Conservation (phyloP, 1,284 basidiomycete species). For the Takashimella koratensis region DNA sequence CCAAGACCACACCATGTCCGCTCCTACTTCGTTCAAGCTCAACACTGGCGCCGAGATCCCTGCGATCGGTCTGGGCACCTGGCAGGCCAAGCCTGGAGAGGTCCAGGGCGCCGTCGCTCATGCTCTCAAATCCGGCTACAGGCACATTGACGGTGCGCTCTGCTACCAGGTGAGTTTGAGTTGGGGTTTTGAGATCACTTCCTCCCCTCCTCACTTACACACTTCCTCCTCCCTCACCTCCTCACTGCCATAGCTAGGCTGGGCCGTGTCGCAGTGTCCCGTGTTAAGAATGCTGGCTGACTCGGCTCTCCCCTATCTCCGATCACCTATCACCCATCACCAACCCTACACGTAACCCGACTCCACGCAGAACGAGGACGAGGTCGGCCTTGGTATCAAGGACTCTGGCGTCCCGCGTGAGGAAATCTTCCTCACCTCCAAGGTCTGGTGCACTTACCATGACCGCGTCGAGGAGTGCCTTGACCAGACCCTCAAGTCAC, state of each 20-base stretch:
- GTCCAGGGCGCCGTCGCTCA: constrained; percentile 65
- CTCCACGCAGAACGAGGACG: constrained; percentile 63
- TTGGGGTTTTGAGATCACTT: too few relatives aligned
- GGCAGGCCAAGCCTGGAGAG: constrained; percentile 71
- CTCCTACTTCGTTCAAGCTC: constrained; percentile 59
- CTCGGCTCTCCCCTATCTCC: too few relatives aligned
- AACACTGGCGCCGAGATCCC: constrained; percentile 68
- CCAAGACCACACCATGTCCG: constrained; percentile 19
- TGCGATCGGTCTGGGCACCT: constrained; percentile 71
- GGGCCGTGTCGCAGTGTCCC: too few relatives aligned
- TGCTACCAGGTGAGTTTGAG: constrained; percentile 48
- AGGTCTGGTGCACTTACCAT: constrained; percentile 65
- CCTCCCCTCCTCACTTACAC: too few relatives aligned
- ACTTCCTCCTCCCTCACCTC: too few relatives aligned
- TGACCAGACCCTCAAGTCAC: constrained; percentile 66
- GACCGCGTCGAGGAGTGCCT: constrained; percentile 59
- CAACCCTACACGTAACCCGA: too few relatives aligned
- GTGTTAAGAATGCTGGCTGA: too few relatives aligned
- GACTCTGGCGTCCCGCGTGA: constrained; percentile 70
- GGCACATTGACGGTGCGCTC: constrained; percentile 74
- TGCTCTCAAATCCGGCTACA: constrained; percentile 70
- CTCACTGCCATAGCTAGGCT: too few relatives aligned
- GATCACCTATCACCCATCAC: too few relatives aligned
- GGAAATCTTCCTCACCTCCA: constrained; percentile 69
- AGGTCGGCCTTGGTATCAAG: constrained; percentile 78